Percentiles rank a stretch among this genome's conserved stretches.
These are phyloP conservation scores for Stephanocyclus meneghinianus DNA, from an alignment of 352 stramenopile genomes.

Conservation along the genomic window DNA sequence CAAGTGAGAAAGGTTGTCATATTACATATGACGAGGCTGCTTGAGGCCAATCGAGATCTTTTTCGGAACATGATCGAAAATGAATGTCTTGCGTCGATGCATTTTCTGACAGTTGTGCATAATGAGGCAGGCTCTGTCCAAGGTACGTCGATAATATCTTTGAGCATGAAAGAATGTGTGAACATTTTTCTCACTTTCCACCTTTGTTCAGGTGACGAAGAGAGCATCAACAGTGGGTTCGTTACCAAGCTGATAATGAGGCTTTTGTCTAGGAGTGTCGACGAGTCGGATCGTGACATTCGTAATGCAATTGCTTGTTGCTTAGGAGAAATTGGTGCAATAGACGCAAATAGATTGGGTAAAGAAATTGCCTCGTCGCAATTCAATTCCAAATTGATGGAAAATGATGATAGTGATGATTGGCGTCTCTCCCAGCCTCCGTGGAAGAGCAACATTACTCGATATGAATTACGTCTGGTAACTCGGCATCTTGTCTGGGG, in stretches of 20 bases:
- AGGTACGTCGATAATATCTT: background rate
- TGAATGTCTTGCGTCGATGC: slow-evolving; percentile 66
- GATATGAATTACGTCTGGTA: slow-evolving; percentile 75
- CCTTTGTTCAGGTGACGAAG: slow-evolving; percentile 31
- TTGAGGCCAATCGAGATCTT: slow-evolving; percentile 72
- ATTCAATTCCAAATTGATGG: slow-evolving; percentile 40
- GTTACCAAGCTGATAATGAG: slow-evolving; percentile 57
- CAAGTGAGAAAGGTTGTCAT: slow-evolving; percentile 73
- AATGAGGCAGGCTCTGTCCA: slow-evolving; percentile 13
- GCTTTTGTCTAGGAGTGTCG: slow-evolving; percentile 68
- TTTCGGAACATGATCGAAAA: slow-evolving; percentile 75
- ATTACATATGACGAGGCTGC: slow-evolving; percentile 67
- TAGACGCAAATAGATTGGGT: slow-evolving; percentile 71
- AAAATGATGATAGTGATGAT: slow-evolving; percentile 45
- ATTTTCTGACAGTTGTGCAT: slow-evolving; percentile 78
- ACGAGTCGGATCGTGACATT: slow-evolving; percentile 72
- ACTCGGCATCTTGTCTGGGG: slow-evolving; percentile 75
- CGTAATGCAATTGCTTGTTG: slow-evolving; percentile 70
- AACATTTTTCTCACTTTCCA: slow-evolving; percentile 6
- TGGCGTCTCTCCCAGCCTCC: slow-evolving; percentile 76
- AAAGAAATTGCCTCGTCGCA: slow-evolving; percentile 60
- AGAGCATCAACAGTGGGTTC: slow-evolving; percentile 44
- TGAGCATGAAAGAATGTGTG: background rate
- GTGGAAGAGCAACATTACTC: slow-evolving; percentile 67
- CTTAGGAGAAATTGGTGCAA: slow-evolving; percentile 82